Conservation (phyloP, 345 rosid species). For the Durio zibethinus region DNA sequence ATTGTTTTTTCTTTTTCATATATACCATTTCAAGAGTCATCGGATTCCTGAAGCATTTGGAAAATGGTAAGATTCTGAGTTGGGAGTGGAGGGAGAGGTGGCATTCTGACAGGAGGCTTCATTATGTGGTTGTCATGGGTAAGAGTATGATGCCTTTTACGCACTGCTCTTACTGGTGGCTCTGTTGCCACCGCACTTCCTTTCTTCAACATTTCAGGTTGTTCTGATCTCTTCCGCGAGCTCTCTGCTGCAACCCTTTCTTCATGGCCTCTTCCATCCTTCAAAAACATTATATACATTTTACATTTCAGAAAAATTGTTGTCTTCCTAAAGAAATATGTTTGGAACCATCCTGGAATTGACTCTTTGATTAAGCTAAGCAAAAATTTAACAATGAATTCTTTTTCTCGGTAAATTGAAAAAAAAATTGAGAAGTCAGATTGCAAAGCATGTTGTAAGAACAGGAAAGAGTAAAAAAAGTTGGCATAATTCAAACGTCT, state of each 20-base stretch:
- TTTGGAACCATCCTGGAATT: too few species aligned
- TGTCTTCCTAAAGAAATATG: too few species aligned
- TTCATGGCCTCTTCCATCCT: slow-evolving; percentile 34
- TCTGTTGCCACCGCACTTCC: slow-evolving; percentile 19
- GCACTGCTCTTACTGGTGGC: slow-evolving; percentile 37
- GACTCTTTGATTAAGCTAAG: too few species aligned
- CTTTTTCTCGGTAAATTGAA: background rate
- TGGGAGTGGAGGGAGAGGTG: slow-evolving; percentile 30
- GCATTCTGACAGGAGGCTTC: slow-evolving; percentile 30
- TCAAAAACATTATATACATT: background rate
- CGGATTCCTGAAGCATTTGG: slow-evolving; percentile 49
- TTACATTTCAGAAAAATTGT: too few species aligned
- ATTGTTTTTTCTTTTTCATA: background rate
- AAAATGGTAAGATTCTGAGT: slow-evolving; percentile 39
- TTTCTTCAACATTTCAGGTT: slow-evolving; percentile 14
- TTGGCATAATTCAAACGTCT: background rate
- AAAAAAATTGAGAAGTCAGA: background rate
- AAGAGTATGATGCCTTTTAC: slow-evolving; percentile 64
- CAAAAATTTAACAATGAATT: too few species aligned
- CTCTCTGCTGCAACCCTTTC: slow-evolving; percentile 26
- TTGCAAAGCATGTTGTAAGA: background rate
- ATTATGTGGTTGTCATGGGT: slow-evolving; percentile 30
- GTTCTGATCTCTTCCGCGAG: slow-evolving; percentile 29
- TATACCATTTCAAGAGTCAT: slow-evolving; percentile 27
- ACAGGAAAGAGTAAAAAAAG: background rate